Evolutionary conservation across 2,329 filamentous ascomycete genomes (phyloP).

Genomic region (Beauveria sp.): DNA sequence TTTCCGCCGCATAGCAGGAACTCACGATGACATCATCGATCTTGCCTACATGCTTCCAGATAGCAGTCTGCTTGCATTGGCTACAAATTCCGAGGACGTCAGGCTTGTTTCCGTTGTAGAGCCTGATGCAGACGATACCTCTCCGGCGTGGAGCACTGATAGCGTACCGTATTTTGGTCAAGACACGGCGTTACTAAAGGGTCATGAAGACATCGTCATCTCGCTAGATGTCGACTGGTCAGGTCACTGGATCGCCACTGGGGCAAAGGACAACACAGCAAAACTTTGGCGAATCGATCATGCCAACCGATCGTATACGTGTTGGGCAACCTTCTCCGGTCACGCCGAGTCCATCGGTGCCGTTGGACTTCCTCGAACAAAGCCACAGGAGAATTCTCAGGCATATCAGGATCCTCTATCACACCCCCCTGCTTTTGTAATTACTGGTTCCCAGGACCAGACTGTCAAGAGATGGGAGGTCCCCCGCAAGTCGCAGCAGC

Average conservation of each 20-base stretch:
- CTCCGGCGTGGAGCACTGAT: slow-evolving; percentile 17
- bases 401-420: slow-evolving; percentile 67
- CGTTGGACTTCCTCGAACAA: slow-evolving; percentile 68
- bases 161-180: slow-evolving; percentile 69
- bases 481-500: slow-evolving; percentile 42
- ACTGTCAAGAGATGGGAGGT: slow-evolving; percentile 95
- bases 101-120: slow-evolving; percentile 69
- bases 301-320: slow-evolving; percentile 65
- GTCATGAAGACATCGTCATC: slow-evolving; percentile 93
- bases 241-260: slow-evolving; percentile 91
- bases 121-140: slow-evolving; percentile 18
- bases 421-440: slow-evolving; percentile 72
- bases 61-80: slow-evolving; percentile 75
- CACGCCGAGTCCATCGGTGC: slow-evolving; percentile 93
- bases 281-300: slow-evolving; percentile 84
- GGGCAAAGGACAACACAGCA: slow-evolving; percentile 93
- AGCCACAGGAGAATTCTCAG: slow-evolving; percentile 60
- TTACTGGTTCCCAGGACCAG: slow-evolving; percentile 92
- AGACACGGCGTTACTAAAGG: slow-evolving; percentile 77
- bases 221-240: slow-evolving; percentile 94
- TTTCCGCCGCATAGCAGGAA: slow-evolving; percentile 80
- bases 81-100: slow-evolving; percentile 91
- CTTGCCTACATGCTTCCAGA: slow-evolving; percentile 78
- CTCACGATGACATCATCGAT: slow-evolving; percentile 96
- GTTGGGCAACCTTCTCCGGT: slow-evolving; percentile 75